Conservation (phyloP, 768 basidiomycete species). For the Chalciporus piperatus region DNA sequence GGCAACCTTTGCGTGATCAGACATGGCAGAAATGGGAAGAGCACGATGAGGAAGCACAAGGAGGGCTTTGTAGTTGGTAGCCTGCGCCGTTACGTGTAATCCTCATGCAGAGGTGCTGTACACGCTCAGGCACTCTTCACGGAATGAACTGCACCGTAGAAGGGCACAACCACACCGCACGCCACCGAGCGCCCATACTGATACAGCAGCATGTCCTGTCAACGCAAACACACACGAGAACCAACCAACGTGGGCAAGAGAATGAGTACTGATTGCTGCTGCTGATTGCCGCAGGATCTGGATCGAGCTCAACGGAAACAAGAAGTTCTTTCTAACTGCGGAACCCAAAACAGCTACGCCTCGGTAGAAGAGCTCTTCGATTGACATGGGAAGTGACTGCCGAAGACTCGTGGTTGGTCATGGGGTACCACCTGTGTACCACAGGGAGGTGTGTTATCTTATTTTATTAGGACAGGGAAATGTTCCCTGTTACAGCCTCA, state of each 20-base stretch:
- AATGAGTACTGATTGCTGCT: too few species aligned
- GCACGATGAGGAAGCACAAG: slow-evolving; percentile 4
- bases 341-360: not conserved
- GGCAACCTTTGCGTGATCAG: slow-evolving; percentile 37
- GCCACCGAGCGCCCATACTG: slow-evolving; percentile 19
- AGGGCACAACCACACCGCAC: not conserved
- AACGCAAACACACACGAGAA: slow-evolving; percentile 4
- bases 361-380: not conserved
- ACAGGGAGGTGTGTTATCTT: not conserved
- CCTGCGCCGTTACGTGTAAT: slow-evolving; percentile 7
- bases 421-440: too few species aligned
- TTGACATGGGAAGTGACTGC: not conserved
- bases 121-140: slow-evolving; percentile 8
- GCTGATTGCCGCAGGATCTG: not conserved
- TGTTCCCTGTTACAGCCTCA: slow-evolving; percentile 10
- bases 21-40: slow-evolving; percentile 28
- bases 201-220: slow-evolving; percentile 16
- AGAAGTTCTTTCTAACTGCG: too few species aligned
- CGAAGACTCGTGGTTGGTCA: not conserved
- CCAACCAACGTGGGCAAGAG: slow-evolving; percentile 1
- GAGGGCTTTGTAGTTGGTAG: slow-evolving; percentile 23
- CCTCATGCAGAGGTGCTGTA: slow-evolving; percentile 14
- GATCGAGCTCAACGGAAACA: too few species aligned
- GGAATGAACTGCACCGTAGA: slow-evolving; percentile 16
- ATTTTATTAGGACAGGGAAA: not conserved